These are phyloP conservation scores for Chloranthus sessilifolius DNA, from an alignment of 164 flowering plant genomes.

Conservation along the genomic window DNA sequence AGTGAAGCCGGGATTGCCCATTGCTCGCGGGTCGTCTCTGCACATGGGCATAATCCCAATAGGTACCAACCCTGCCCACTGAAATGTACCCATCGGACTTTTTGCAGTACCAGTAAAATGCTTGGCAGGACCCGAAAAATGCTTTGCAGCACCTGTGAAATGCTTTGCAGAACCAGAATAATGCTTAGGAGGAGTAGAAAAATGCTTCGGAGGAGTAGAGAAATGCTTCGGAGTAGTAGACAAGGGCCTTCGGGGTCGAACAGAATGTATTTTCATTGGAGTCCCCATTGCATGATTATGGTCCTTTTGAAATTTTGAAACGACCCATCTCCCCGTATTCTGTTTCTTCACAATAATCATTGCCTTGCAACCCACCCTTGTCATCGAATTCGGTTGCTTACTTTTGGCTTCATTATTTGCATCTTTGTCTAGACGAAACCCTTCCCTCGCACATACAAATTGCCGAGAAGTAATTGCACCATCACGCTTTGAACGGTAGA, in stretches of 20 bases:
- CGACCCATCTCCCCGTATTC: conserved; percentile 58
- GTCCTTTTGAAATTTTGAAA: conserved; percentile 61
- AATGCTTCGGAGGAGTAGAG: not conserved
- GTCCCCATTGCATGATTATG: conserved; percentile 55
- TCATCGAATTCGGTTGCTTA: conserved; percentile 7
- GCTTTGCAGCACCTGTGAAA: not conserved
- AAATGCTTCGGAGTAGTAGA: not conserved
- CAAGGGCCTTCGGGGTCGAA: conserved; percentile 39
- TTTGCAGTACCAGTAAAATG: conserved; percentile 61
- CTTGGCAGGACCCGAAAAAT: conserved; percentile 13
- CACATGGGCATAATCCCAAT: conserved; percentile 57
- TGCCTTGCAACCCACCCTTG: conserved; percentile 55
- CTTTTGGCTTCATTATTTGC: too few relatives aligned
- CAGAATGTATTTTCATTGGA: conserved; percentile 52
- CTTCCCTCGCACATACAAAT: conserved; percentile 14
- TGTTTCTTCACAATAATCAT: conserved; percentile 51
- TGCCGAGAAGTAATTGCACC: conserved; percentile 6
- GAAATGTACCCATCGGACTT: conserved; percentile 27
- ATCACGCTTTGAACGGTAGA: conserved; percentile 10
- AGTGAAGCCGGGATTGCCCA: conserved; percentile 21
- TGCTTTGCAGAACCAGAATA: not conserved
- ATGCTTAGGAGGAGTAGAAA: not conserved
- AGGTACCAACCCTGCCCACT: conserved; percentile 34
- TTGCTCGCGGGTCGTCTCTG: conserved; percentile 45
- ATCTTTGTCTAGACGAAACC: conserved; percentile 7